Conservation (phyloP, 176 grass and related monocot species). For the Carex littledalei region DNA sequence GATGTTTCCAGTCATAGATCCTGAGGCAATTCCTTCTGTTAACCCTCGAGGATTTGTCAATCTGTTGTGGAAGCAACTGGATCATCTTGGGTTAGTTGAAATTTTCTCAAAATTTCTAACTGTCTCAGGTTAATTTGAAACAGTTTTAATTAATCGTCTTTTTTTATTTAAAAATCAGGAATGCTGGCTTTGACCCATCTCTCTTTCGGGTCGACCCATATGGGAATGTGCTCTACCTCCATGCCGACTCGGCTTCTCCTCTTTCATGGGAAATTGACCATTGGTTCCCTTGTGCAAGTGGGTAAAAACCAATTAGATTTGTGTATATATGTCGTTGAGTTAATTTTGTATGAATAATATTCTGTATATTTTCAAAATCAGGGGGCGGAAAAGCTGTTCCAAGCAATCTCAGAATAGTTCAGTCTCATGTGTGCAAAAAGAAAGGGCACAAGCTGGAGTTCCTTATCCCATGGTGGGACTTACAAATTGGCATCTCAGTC, state of each 20-base stretch:
- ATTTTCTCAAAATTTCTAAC: neutral
- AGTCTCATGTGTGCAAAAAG: conserved; percentile 70
- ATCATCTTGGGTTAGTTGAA: conserved; percentile 65
- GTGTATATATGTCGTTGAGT: neutral
- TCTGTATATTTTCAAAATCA: conserved; percentile 20
- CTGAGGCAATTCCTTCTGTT: conserved; percentile 50
- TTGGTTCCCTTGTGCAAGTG: conserved; percentile 84
- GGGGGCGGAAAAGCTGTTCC: conserved; percentile 86
- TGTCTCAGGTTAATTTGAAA: neutral
- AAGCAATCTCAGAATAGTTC: conserved; percentile 76
- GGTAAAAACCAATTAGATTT: neutral
- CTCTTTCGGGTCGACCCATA: conserved; percentile 74
- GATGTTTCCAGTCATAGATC: conserved; percentile 67
- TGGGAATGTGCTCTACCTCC: conserved; percentile 90
- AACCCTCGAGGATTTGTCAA: conserved; percentile 79
- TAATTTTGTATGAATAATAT: conserved; percentile 1
- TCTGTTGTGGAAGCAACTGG: conserved; percentile 97
- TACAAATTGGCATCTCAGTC: conserved; percentile 83
- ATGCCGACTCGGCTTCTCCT: conserved; percentile 72
- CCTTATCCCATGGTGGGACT: conserved; percentile 94
- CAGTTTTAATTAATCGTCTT: neutral
- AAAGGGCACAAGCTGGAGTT: conserved; percentile 81
- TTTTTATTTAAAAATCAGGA: conserved; percentile 30
- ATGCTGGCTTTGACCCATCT: conserved; percentile 92
- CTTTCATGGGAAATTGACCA: conserved; percentile 89